Evolutionary conservation across 306 rosid genomes (phyloP), one percentile per base, ranked within the genome.

Genomic region (Cucurbita moschata): DNA sequence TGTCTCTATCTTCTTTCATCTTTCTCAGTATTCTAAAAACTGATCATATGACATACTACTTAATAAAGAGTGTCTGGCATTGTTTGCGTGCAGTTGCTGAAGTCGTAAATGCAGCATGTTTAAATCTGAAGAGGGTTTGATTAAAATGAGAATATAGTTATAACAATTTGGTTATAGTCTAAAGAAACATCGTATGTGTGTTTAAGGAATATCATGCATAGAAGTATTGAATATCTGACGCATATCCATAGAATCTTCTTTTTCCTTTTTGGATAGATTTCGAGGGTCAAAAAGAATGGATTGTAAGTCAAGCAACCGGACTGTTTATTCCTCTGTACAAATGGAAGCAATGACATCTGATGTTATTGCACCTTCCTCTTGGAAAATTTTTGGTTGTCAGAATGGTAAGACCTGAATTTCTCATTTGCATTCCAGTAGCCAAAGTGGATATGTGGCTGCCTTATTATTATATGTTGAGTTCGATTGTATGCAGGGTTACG

Each of bases 331-430:
- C 66, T 63, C 74, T 70, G 59, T 83, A 43, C 82, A 68, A 79
- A 46, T 83, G 14, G 96, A 92, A 76, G 84, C 89, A 5, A 87
- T 82, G 84, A 77, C 96, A 54, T 66, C 89, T 39, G 98, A 92
- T 81, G 98, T 92, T 64, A 79, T 87, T 63, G 90, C 93, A 73
- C 90, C 96, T 73, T 92, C 98, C 8, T 86, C 93, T 4, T 92
- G 96, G 98, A 92, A 88, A 77, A 92, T 92, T 69, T 92, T 92
- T 81, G 98, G 98, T 26, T 90, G 91, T 76, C 88, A 82, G 75
- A 92, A 92, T 83, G 98, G 98, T 92, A 83, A 78, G 85, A 23
- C 75, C 50, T 78, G 62, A 44, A 59, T 70, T 80, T 67, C 44
- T 63, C 37, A 47, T 79, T 44, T 71, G 76, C 71, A 59, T 80